Conservation (phyloP, 176 grass and related monocot genomes). For the Musa acuminata region DNA sequence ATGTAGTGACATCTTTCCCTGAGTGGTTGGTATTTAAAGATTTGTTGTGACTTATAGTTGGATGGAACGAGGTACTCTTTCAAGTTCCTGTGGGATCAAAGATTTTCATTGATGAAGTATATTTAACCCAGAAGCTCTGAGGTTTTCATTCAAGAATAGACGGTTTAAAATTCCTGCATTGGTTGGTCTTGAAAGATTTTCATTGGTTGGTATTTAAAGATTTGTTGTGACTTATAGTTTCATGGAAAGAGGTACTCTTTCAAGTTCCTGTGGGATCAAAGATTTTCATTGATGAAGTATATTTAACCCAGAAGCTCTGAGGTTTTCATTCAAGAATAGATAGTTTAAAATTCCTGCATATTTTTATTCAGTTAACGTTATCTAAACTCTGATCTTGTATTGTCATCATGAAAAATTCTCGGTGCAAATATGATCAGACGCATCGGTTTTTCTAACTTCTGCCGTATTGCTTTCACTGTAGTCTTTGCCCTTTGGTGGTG, state of each 20-base stretch:
- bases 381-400: not conserved
- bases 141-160: not conserved
- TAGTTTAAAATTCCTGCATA: not conserved
- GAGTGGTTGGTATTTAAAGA: too few species aligned
- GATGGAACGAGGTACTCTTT: not conserved
- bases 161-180: not conserved
- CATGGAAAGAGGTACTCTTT: not conserved
- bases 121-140: not conserved
- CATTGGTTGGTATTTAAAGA: not conserved
- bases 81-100: not conserved
- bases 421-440: not conserved
- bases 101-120: not conserved
- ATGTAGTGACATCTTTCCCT: too few species aligned
- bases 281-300: not conserved
- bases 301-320: not conserved
- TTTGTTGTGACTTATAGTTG: not conserved
- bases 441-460: not conserved
- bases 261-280: not conserved
- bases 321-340: not conserved
- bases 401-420: not conserved
- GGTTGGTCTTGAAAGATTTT: not conserved
- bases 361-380: not conserved
- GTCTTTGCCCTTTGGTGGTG: constrained; percentile 94
- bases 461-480: constrained; percentile 19
- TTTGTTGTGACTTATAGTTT: not conserved